Percentiles rank a stretch among this genome's conserved stretches.
Conservation (phyloP, 1,284 basidiomycete species). For the Malassezia pachydermatis region DNA sequence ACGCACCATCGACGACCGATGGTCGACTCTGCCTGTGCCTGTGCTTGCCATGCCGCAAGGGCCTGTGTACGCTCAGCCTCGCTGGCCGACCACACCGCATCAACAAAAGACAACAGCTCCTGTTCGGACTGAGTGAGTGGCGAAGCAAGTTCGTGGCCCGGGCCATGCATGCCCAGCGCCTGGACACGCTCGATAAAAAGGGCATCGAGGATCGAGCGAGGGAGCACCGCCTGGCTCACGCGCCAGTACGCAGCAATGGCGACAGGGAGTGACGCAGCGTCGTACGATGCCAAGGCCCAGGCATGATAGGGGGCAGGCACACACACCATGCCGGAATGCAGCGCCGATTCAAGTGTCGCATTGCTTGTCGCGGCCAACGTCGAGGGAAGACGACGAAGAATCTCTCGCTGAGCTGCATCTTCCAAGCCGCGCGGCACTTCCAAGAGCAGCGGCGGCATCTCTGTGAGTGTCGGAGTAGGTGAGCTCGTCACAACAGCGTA, state of each 20-base stretch:
- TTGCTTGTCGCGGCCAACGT: neutral
- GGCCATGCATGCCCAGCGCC: slow-evolving; percentile 13
- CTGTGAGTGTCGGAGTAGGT: neutral
- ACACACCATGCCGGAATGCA: slow-evolving; percentile 27
- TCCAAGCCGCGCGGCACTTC: slow-evolving; percentile 31
- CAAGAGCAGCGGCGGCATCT: slow-evolving; percentile 1
- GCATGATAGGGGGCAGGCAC: slow-evolving; percentile 13
- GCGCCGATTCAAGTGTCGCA: slow-evolving; percentile 17
- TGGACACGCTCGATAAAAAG: slow-evolving; percentile 3
- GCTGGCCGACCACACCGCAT: slow-evolving; percentile 21
- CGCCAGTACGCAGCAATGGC: slow-evolving; percentile 5
- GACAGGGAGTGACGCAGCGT: neutral
- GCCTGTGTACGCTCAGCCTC: slow-evolving; percentile 16
- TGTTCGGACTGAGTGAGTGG: slow-evolving; percentile 22
- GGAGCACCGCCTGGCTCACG: neutral
- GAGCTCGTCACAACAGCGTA: slow-evolving; percentile 18
- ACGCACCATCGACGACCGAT: slow-evolving; percentile 21
- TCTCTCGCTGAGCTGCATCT: slow-evolving; percentile 35
- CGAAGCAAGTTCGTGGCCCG: slow-evolving; percentile 14
- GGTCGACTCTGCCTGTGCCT: neutral
- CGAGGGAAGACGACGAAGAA: slow-evolving; percentile 22
- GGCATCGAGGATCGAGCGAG: slow-evolving; percentile 3
- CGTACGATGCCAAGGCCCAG: slow-evolving; percentile 3
- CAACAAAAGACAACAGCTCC: slow-evolving; percentile 20
- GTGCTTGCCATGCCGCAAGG: slow-evolving; percentile 18